Base-by-base conservation (phyloP, 106 monocot species). In the Allium cepa region DNA sequence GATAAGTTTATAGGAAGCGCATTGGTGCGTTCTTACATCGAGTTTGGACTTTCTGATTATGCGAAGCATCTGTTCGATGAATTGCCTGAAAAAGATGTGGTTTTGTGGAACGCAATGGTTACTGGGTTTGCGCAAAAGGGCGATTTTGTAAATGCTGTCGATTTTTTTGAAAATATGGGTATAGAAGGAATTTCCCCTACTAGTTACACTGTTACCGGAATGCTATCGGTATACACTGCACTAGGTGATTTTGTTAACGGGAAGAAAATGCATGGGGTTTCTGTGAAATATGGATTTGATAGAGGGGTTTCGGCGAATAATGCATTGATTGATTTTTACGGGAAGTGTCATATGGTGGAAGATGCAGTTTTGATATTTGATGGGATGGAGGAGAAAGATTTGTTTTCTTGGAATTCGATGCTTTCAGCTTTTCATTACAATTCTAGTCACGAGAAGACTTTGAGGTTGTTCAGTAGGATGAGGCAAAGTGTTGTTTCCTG, bases 51-150 rank as follows among this genome's bases (percentile, higher is more conserved):
- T 26, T 47, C 63, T 1, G 79, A 68, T 3, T 67, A 73, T 17
- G 85, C 88, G 9, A 64, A 47, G 12, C 66, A 27, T 73, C 58
- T 84, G 71, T 91, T 96, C 47, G 88, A 84, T 11, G 73, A 63
- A 73, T 81, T 85, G 79, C 69, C 79, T 13, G 58, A 69, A 0
- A 63, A 79, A 48, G 90, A 94, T 68, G 85, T 96, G 10, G 95
- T 92, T 22, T 62, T 91, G 7, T 96, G 95, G 95, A 96, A 96
- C 28, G 72, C 91, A 15, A 86, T 92, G 88, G 80, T 96, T 8
- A 91, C 75, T 46, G 95, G 91, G 18, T 76, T 96, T 60, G 88
- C 85, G 1, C 80, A 76, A 75, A 57, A 66, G 26, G 85, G 87
- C 7, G 45, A 68, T 14, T 86, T 76, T 49, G 46, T 17, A 10